phyloP scores from a whole-genome alignment of 176 grass and related monocot species.

The Elymus sibiricus region DNA sequence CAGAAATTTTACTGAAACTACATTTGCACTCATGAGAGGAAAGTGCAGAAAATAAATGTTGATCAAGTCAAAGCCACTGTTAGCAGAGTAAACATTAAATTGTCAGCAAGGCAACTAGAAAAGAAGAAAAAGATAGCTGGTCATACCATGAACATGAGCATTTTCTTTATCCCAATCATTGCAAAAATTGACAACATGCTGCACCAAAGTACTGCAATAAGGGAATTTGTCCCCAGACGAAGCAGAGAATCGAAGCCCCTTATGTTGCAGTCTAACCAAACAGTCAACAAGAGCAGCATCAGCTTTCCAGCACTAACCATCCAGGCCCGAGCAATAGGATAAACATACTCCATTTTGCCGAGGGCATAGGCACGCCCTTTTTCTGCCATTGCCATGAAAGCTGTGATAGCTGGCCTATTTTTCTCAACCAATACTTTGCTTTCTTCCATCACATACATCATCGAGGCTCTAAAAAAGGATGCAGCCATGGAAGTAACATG shows the following conservation, averaged over 20 bases:
- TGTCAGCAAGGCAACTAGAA: constrained; percentile 3
- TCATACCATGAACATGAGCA: constrained; percentile 65
- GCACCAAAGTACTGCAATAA: constrained; percentile 89
- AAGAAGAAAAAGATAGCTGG: constrained; percentile 29
- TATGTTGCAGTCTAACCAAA: constrained; percentile 89
- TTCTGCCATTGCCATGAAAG: constrained; percentile 37
- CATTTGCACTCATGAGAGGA: not conserved
- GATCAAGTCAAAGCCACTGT: not conserved
- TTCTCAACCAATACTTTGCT: constrained; percentile 53
- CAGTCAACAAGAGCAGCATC: constrained; percentile 62
- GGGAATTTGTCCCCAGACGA: constrained; percentile 77
- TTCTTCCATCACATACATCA: constrained; percentile 57
- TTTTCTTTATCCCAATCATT: constrained; percentile 88
- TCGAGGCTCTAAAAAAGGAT: constrained; percentile 56
- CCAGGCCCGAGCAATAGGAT: constrained; percentile 66
- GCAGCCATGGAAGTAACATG: constrained; percentile 55
- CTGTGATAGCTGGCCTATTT: constrained; percentile 48
- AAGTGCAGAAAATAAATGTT: constrained; percentile 11
- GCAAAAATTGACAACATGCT: constrained; percentile 68
- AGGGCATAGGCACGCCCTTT: constrained; percentile 52
- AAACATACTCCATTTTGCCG: constrained; percentile 48
- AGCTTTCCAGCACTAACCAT: constrained; percentile 74
- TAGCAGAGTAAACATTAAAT: not conserved
- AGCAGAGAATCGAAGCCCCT: constrained; percentile 93
- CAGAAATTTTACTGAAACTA: constrained; percentile 12